phyloP scores from a whole-genome alignment of 2,329 filamentous ascomycete species.

The Biscogniauxia marginata region DNA sequence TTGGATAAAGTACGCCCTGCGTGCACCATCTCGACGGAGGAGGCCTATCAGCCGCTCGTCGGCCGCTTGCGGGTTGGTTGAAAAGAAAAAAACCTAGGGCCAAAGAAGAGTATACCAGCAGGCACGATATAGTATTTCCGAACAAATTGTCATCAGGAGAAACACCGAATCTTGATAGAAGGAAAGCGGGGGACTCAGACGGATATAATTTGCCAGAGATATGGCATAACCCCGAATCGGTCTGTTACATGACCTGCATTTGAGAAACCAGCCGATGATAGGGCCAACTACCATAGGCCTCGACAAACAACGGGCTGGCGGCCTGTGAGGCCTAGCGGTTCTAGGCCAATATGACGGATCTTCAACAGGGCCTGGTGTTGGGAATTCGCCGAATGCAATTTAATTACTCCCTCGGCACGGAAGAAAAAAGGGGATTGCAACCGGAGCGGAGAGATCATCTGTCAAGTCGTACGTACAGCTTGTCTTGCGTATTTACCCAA shows the following conservation, averaged over 20 bases:
- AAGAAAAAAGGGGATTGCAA: background rate
- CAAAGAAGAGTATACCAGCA: background rate
- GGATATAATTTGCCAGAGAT: constrained; percentile 1
- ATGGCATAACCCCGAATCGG: background rate
- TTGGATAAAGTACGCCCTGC: background rate
- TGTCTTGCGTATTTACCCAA: background rate
- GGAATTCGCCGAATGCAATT: background rate
- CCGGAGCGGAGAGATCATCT: background rate
- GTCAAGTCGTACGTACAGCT: background rate
- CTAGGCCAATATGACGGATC: background rate
- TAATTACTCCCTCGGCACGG: background rate
- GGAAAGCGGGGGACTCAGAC: background rate
- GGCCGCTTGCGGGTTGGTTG: background rate
- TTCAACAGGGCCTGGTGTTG: background rate
- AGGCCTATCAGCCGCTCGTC: background rate
- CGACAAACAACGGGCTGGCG: background rate
- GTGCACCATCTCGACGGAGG: background rate
- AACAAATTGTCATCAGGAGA: background rate
- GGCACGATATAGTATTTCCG: background rate
- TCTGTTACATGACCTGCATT: background rate
- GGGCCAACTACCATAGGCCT: background rate
- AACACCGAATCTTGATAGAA: background rate
- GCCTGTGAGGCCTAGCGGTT: background rate
- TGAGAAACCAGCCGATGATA: background rate
- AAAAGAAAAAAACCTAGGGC: background rate